phyloP scores from a whole-genome alignment of 495 filamentous ascomycete species.

The Hyaloscypha variabilis region DNA sequence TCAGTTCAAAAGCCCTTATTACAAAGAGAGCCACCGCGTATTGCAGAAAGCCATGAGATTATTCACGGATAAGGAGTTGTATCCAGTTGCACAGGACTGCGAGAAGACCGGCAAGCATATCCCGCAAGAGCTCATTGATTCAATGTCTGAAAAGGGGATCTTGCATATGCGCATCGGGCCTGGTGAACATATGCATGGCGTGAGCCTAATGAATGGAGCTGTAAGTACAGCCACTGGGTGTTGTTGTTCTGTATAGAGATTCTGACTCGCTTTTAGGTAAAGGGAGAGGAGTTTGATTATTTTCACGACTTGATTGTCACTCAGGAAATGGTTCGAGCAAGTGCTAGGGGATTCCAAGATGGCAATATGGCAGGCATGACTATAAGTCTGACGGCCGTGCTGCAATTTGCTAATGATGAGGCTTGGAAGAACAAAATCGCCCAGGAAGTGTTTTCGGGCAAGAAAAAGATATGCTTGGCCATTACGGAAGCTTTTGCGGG shows the following conservation, averaged over 20 bases:
- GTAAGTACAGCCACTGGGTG: slow-evolving; percentile 12
- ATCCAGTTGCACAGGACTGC: slow-evolving; percentile 76
- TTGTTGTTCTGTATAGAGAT: background rate
- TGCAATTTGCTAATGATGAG: slow-evolving; percentile 74
- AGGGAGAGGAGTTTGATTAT: slow-evolving; percentile 84
- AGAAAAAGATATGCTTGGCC: slow-evolving; percentile 87
- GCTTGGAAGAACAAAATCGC: slow-evolving; percentile 66
- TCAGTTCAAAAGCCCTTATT: slow-evolving; percentile 81
- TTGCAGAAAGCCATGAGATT: slow-evolving; percentile 72
- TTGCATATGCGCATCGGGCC: slow-evolving; percentile 84
- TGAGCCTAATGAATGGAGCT: slow-evolving; percentile 67
- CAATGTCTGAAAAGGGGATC: slow-evolving; percentile 73
- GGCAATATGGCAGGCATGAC: slow-evolving; percentile 59
- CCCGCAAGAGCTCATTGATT: slow-evolving; percentile 75
- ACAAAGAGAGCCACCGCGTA: slow-evolving; percentile 71
- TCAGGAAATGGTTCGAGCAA: slow-evolving; percentile 73
- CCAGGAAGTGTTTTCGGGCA: slow-evolving; percentile 73
- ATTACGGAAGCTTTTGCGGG: slow-evolving; percentile 92
- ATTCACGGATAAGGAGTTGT: slow-evolving; percentile 72
- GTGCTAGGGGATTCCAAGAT: slow-evolving; percentile 67
- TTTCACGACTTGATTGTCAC: slow-evolving; percentile 79
- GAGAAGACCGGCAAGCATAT: slow-evolving; percentile 77
- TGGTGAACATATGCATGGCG: slow-evolving; percentile 78
- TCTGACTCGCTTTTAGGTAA: slow-evolving; percentile 35
- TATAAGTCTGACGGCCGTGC: slow-evolving; percentile 79